Evolutionary conservation across 768 basidiomycete genomes (phyloP), one percentile per base, ranked within the genome.

Genomic region (Leccinellum albellum): DNA sequence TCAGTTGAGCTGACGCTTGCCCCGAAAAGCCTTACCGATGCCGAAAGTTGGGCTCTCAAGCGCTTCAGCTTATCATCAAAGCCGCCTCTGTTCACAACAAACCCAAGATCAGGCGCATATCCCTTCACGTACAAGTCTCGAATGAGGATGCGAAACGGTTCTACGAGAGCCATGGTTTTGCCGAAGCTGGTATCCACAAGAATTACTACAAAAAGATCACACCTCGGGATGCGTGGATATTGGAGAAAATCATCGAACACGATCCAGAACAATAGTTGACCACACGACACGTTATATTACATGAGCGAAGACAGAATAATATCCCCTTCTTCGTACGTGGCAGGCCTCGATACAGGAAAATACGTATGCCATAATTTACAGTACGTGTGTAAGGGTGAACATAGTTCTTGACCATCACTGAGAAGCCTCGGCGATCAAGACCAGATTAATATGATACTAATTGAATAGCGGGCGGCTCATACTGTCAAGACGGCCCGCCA

Each of bases 151-250:
- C 89, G 24, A 91, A 87, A 74, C 76, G 72, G 54, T 94, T 94
- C 72, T 95, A 94, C 70, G 89, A 91, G 73, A 78, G 79, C 45
- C 86, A 93, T 64, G 93, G 89, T 8, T 95, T 95, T 76, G 76
- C 73, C 54, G 85, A 90, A 71, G 76, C 81, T 21, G 80, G 78
- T 21, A 61, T 88, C 29, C 82, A 88, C 53, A 76, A 87, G 65
- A 79, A 83, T 59, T 95, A 95, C 74, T 95, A 95, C 82, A 93
- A 91, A 74, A 94, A 91, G 71, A 90, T 95, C 56, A 76, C 73
- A 28, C 93, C 93, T 24, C 83, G 82, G 60, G 88, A 88, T 66
- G 93, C 93, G 21, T 95, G 93, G 93, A 77, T 95, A 58, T 79
- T 95, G 51, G 89, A 94, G 74, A 84, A 81, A 69, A 69, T 66